Evolutionary conservation across 257 asterid species (phyloP), one percentile per base, ranked within the genome.

Genomic region (Rhazya stricta): DNA sequence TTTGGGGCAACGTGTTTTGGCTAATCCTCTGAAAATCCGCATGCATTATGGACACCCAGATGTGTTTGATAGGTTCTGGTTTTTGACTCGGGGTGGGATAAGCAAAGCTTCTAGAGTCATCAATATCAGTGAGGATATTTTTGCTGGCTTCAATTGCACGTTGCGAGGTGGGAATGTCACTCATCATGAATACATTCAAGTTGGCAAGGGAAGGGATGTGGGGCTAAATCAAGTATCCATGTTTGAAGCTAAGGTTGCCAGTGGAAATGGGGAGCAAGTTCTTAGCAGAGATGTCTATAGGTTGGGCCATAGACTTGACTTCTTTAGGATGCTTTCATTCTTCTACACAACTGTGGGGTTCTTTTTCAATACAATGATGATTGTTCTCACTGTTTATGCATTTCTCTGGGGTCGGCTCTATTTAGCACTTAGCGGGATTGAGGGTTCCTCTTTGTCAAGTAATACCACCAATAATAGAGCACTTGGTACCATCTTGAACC

Each of bases 11-110:
- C 99, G 99, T 61, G 99, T 95, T 76, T 84, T 95, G 82, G 98
- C 99, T 56, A 95, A 95, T 79, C 99, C 99, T 34, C 80, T 95
- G 90, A 95, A 95, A 88, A 81, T 95, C 72, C 96, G 98, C 39
- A 92, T 95, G 99, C 99, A 95, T 86, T 92, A 95, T 74, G 99
- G 99, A 68, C 99, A 95, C 76, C 99, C 99, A 8, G 99, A 95
- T 83, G 98, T 95, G 80, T 95, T 95, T 65, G 96, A 95, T 83
- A 88, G 99, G 85, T 92, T 95, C 86, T 95, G 99, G 99, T 95
- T 95, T 85, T 79, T 95, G 86, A 91, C 98, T 56, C 91, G 99
- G 53, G 99, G 98, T 76, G 99, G 99, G 82, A 80, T 95, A 78
- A 95, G 99, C 96, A 95, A 95, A 83, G 99, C 99, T 83, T 95